These are phyloP conservation scores for Cantharellus anzutake DNA, from an alignment of 768 basidiomycete genomes.

Conservation along the genomic window DNA sequence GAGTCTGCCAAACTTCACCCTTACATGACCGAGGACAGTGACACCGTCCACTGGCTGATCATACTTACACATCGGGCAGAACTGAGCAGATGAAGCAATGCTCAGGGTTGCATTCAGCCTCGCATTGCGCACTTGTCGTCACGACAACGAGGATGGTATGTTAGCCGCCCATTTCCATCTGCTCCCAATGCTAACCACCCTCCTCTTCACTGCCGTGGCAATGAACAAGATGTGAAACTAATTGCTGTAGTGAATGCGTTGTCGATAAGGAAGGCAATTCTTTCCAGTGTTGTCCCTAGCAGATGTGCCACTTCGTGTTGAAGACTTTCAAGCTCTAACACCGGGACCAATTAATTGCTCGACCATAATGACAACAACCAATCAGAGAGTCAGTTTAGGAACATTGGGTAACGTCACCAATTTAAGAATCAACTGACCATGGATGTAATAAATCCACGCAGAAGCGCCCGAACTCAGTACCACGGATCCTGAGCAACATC, in stretches of 20 bases:
- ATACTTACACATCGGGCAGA: conserved; percentile 26
- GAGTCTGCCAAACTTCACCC: conserved; percentile 36
- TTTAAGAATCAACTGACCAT: conserved; percentile 19
- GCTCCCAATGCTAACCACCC: conserved; percentile 23
- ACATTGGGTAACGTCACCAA: background rate
- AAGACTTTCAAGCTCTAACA: conserved; percentile 58
- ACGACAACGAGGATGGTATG: conserved; percentile 70
- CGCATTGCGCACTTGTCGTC: conserved; percentile 40
- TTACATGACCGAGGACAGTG: conserved; percentile 63
- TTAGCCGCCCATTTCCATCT: conserved; percentile 49
- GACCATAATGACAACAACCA: conserved; percentile 63
- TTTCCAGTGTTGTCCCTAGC: conserved; percentile 49
- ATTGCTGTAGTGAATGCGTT: conserved; percentile 43
- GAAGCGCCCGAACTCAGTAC: conserved; percentile 70
- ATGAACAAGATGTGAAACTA: conserved; percentile 57
- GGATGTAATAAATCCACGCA: conserved; percentile 76
- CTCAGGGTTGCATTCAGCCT: conserved; percentile 11
- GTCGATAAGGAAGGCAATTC: conserved; percentile 53
- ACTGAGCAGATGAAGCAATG: conserved; percentile 2
- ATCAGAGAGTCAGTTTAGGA: background rate
- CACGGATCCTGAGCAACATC: conserved; percentile 50
- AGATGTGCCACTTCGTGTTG: conserved; percentile 29
- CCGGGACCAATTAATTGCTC: conserved; percentile 49
- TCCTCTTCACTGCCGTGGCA: conserved; percentile 32
- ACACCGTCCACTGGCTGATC: conserved; percentile 65